Evolutionary conservation across 805 yeast species (phyloP), one percentile per base, ranked within the genome.

Genomic region (Wickerhamomyces silvicola): DNA sequence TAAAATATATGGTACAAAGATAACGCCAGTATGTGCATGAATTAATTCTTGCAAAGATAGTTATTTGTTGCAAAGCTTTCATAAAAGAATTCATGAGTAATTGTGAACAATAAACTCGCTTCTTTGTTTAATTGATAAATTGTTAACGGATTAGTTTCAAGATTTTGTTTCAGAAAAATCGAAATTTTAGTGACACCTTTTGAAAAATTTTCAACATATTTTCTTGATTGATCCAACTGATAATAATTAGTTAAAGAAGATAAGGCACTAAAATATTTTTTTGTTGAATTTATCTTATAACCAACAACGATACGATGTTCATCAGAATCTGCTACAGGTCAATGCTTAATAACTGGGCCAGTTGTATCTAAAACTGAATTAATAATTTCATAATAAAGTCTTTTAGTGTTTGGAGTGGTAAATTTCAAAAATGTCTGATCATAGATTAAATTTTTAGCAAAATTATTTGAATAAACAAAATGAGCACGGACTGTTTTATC

Each of bases 11-110:
- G 94, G 81, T 31, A 86, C 94, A 55, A 92, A 90, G 39, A 86
- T 83, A 27, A 83, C 81, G 48, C 90, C 95, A 58, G 87, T 81
- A 58, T 90, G 97, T 27, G 97, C 94, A 56, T 92, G 92, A 36
- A 87, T 80, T 28, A 88, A 77, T 62, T 92, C 98, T 62, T 90
- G 97, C 46, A 94, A 77, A 2, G 97, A 87, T 59, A 90, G 71
- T 44, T 77, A 33, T 90, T 81, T 31, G 66, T 57, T 40, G 81
- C 77, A 53, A 88, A 88, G 36, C 78, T 68, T 32, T 71, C 70
- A 46, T 78, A 78, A 68, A 88, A 90, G 46, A 75, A 68, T 52
- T 86, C 84, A 58, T 82, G 78, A 31, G 98, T 98, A 45, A 90
- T 75, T 48, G 95, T 83, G 62, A 83, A 92, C 45, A 90, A 68